A percentile compares a stretch with the other conserved stretches of the same genome.
These are phyloP conservation scores for Metschnikowia aberdeeniae DNA, from an alignment of 805 yeast genomes.

Conservation along the genomic window DNA sequence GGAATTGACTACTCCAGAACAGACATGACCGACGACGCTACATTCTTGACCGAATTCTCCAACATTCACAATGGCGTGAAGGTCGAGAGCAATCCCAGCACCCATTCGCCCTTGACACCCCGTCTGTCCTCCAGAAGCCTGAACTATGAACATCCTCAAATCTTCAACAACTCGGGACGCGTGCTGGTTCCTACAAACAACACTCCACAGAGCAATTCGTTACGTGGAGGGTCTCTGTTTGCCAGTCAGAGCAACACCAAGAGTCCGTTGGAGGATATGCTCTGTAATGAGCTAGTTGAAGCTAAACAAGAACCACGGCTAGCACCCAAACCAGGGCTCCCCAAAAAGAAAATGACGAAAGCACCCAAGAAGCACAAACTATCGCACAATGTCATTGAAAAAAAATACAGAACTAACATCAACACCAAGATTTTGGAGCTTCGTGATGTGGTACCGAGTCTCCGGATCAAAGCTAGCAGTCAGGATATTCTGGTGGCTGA, in stretches of 20 bases:
- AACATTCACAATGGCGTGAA: neutral
- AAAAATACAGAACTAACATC: slow-evolving; percentile 74
- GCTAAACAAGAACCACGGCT: neutral
- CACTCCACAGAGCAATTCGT: slow-evolving; percentile 2
- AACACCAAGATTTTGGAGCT: slow-evolving; percentile 65
- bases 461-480: slow-evolving; percentile 54
- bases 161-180: neutral
- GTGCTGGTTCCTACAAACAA: neutral
- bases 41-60: slow-evolving; percentile 4
- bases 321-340: neutral
- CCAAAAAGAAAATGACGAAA: slow-evolving; percentile 27
- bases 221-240: neutral
- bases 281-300: neutral
- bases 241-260: neutral
- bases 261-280: neutral
- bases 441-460: slow-evolving; percentile 74
- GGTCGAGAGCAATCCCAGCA: neutral
- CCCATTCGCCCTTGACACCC: slow-evolving; percentile 2
- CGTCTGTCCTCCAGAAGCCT: slow-evolving; percentile 2
- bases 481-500: slow-evolving; percentile 28
- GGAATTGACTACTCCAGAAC: neutral
- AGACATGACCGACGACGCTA: slow-evolving; percentile 3
- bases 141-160: neutral
- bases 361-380: slow-evolving; percentile 54
- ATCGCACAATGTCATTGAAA: slow-evolving; percentile 77